Conservation (phyloP, 2,329 filamentous ascomycete species). For the Cytospora leucostoma region DNA sequence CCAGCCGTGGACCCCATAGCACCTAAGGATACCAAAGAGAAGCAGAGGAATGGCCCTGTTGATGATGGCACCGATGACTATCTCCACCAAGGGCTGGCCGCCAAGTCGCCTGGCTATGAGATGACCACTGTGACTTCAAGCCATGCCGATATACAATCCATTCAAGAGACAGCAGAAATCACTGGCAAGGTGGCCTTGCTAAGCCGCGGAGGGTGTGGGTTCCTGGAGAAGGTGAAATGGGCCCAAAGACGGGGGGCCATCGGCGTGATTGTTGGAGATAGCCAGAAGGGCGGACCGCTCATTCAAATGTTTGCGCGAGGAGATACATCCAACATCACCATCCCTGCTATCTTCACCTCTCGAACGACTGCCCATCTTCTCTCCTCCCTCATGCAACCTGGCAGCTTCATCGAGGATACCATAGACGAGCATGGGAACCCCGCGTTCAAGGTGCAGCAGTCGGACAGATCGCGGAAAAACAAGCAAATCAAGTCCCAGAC, state of each 20-base stretch:
- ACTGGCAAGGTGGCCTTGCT: constrained; percentile 89
- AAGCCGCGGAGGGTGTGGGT: constrained; percentile 91
- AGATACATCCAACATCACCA: constrained; percentile 91
- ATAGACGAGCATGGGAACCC: constrained; percentile 62
- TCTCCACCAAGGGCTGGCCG: constrained; percentile 59
- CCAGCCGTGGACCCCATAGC: constrained; percentile 36
- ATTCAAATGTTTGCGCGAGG: constrained; percentile 99
- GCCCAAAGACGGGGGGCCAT: constrained; percentile 86
- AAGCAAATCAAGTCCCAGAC: constrained; percentile 40
- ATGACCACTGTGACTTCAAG: constrained; percentile 41
- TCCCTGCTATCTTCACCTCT: constrained; percentile 92
- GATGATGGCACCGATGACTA: constrained; percentile 86
- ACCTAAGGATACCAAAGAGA: constrained; percentile 32
- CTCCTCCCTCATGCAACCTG: constrained; percentile 79
- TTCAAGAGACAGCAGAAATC: constrained; percentile 92
- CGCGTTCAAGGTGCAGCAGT: constrained; percentile 54
- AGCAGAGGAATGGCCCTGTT: constrained; percentile 37
- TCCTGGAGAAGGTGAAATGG: constrained; percentile 97
- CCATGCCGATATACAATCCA: constrained; percentile 89
- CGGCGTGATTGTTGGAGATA: constrained; percentile 91
- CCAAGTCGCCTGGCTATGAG: constrained; percentile 39
- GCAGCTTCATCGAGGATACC: constrained; percentile 62
- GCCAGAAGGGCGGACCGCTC: constrained; percentile 82
- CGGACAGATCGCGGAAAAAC: constrained; percentile 41
- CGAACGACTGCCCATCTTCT: constrained; percentile 91